Evolutionary conservation across 108 stramenopile genomes (phyloP), one percentile per base, ranked within the genome.

Genomic region (Nitzschia sp.): DNA sequence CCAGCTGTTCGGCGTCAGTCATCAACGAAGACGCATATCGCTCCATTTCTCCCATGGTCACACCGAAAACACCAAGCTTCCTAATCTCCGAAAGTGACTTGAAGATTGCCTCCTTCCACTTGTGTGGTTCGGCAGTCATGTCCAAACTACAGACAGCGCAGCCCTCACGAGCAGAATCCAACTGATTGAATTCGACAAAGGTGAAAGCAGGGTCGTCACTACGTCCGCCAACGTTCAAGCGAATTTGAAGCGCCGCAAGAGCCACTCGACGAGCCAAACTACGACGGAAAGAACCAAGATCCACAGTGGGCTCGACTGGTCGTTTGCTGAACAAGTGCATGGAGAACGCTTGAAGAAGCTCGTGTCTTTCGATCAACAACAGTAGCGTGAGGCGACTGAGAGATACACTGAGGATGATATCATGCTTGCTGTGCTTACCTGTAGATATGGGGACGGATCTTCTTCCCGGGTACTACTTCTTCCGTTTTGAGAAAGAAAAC

Each of bases 141-240:
- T 98, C 98, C 41, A 98, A 66, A 82, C 90, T 94, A 75, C 96
- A 97, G 15, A 97, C 96, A 9, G 97, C 96, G 58, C 98, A 97
- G 27, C 96, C 98, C 81, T 97, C 94, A 13, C 98, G 87, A 28
- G 98, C 95, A 19, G 91, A 95, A 77, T 97, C 96, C 3, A 98
- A 84, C 79, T 97, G 96, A 73, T 98, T 97, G 79, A 98, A 97
- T 80, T 97, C 98, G 11, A 97, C 94, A 84, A 97, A 97, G 19
- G 96, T 97, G 69, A 97, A 98, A 4, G 96, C 93, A 1, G 97
- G 98, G 70, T 97, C 95, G 30, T 92, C 92, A 50, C 81, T 81
- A 52, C 93, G 78, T 19, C 94, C 91, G 35, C 88, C 90, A 45
- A 98, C 98, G 61, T 97, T 97, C 28, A 98, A 75, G 11, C 98